A percentile compares a stretch with the other conserved stretches of the same genome.
Evolutionary conservation across 495 filamentous ascomycete species (phyloP).

Genomic region (Mycothermus thermophilus): DNA sequence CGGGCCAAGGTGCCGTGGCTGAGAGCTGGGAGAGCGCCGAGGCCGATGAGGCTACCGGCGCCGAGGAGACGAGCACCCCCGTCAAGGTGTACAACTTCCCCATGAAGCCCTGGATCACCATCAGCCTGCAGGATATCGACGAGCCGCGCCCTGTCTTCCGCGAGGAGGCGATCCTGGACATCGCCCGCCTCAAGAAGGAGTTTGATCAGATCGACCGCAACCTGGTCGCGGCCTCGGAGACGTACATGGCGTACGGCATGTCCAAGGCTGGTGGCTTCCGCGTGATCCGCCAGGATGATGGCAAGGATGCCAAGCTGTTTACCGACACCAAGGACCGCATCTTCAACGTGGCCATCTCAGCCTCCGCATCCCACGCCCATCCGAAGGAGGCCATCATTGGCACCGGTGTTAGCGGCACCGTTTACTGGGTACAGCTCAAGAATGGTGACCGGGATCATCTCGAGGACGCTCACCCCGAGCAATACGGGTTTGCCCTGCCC

Average conservation of each 20-base stretch:
- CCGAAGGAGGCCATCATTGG: conserved; percentile 69
- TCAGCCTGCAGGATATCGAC: conserved; percentile 40
- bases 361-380: conserved; percentile 34
- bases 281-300: conserved; percentile 87
- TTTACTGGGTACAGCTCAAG: conserved; percentile 76
- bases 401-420: conserved; percentile 82
- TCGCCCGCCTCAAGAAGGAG: conserved; percentile 87
- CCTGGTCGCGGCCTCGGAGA: conserved; percentile 74
- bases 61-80: conserved; percentile 49
- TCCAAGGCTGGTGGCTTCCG: conserved; percentile 81
- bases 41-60: conserved; percentile 54
- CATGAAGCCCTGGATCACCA: conserved; percentile 85
- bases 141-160: conserved; percentile 41
- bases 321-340: conserved; percentile 75
- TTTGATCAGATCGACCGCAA: conserved; percentile 96
- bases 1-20: conserved; percentile 33
- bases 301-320: conserved; percentile 78
- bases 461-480: conserved; percentile 56
- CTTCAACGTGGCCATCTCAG: conserved; percentile 80
- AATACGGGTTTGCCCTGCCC: conserved; percentile 67
- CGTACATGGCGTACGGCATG: conserved; percentile 86
- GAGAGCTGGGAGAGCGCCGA: conserved; percentile 74
- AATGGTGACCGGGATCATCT: conserved; percentile 59
- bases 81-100: conserved; percentile 88
- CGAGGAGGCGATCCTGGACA: conserved; percentile 65